Conservation (phyloP, 192 early-diverging fungal genomes). For the Entomortierella beljakovae region DNA sequence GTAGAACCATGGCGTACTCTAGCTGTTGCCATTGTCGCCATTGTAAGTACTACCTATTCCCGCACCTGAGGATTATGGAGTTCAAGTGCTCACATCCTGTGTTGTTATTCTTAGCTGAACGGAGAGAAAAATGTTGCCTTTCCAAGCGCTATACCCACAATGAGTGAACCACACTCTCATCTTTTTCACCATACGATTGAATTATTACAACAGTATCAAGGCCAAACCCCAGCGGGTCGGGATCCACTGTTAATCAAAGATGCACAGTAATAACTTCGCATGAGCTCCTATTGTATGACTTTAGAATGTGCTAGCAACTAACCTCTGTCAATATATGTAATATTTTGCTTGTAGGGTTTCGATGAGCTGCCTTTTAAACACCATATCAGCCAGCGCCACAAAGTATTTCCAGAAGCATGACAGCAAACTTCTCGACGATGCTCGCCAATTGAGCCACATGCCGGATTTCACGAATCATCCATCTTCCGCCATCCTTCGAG, state of each 20-base stretch:
- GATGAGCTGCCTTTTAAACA: constrained; percentile 15
- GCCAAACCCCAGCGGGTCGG: constrained; percentile 5
- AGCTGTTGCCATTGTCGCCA: background rate
- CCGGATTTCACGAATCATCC: constrained; percentile 18
- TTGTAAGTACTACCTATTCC: constrained; percentile 13
- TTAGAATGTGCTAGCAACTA: constrained; percentile 7
- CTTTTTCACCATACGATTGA: constrained; percentile 13
- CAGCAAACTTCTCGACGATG: constrained; percentile 16
- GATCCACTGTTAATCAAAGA: constrained; percentile 14
- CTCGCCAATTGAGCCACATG: constrained; percentile 18
- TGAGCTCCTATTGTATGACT: constrained; percentile 3
- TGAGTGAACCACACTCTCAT: constrained; percentile 20
- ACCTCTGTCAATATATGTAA: constrained; percentile 12
- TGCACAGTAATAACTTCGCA: constrained; percentile 13
- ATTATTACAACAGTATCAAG: constrained; percentile 11
- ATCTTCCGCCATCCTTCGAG: constrained; percentile 18
- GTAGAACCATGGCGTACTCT: too few species aligned
- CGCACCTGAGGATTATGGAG: constrained; percentile 2
- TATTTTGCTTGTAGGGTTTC: constrained; percentile 21
- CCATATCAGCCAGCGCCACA: constrained; percentile 11
- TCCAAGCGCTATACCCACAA: constrained; percentile 6
- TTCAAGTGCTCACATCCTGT: constrained; percentile 5
- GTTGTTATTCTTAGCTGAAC: constrained; percentile 12
- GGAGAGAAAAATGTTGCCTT: constrained; percentile 8
- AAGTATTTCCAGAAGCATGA: constrained; percentile 10